Evolutionary conservation across 768 basidiomycete genomes (phyloP), one percentile per base, ranked within the genome.

Genomic region (Naganishia onofrii): DNA sequence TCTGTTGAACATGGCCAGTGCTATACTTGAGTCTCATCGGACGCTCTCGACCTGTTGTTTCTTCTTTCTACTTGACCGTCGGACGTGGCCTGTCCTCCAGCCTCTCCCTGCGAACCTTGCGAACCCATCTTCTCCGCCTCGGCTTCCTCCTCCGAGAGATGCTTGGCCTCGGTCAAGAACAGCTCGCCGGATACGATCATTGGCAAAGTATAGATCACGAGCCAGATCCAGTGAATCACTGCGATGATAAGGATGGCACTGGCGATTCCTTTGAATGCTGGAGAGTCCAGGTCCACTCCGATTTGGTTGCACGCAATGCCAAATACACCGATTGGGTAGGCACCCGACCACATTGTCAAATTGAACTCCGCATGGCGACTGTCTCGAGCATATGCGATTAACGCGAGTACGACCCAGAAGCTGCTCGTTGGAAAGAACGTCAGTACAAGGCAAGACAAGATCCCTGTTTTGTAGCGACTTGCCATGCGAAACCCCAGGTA

Each of bases 301-400:
- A 74, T 56, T 36, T 74, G 70, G 31, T 57, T 65, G 32, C 64
- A 63, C 5, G 68, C 69, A 28, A 74, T 32, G 28, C 73, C 73
- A 23, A 71, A 71, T 15, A 57, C 51, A 0, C 71, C 71, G 23
- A 74, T 31, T 15, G 73, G 73, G 34, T 74, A 74, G 15, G 65
- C 56, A 23, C 67, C 68, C 1, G 73, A 71, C 73, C 73, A 74
- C 71, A 71, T 74, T 48, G 69, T 67, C 28, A 74, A 42, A 23
- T 57, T 71, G 68, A 71, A 74, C 1, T 71, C 21, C 1, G 73
- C 52, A 23, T 70, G 57, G 23, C 52, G 67, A 19, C 66, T 32
- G 38, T 72, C 73, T 19, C 64, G 63, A 31, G 67, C 44, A 68
- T 69, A 74, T 21, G 73, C 63, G 42, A 74, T 52, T 1, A 68